Evolutionary conservation across 257 asterid genomes (phyloP).

Genomic region (Craterostigma plantagineum): DNA sequence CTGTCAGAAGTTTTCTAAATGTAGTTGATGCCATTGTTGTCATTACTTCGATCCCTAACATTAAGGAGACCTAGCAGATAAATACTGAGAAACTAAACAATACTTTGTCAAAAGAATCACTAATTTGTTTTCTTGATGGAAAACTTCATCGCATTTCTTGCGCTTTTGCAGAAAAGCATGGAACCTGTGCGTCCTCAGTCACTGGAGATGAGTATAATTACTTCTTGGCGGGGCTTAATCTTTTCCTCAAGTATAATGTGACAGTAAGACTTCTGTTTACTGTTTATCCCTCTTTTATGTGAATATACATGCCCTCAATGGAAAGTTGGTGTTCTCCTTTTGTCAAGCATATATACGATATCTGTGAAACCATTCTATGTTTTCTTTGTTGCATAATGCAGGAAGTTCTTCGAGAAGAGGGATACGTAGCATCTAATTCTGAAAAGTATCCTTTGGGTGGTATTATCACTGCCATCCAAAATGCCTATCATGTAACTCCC

Average conservation of each 20-base stretch:
- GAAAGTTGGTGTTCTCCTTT: no score
- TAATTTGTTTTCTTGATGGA: no score
- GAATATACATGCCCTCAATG: no score
- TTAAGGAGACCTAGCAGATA: no score
- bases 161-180: constrained; percentile 62
- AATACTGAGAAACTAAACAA: no score
- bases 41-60: no score
- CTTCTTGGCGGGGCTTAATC: constrained; percentile 51
- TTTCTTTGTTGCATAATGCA: constrained; percentile 15
- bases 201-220: constrained; percentile 61
- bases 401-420: constrained; percentile 60
- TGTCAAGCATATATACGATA: no score
- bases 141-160: background rate
- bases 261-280: constrained; percentile 48
- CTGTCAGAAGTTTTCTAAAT: no score
- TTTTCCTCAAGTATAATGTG: constrained; percentile 69
- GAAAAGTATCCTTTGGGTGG: constrained; percentile 84
- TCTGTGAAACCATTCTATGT: background rate
- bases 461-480: constrained; percentile 61
- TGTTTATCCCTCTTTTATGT: no score
- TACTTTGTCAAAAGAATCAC: no score
- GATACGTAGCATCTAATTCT: constrained; percentile 73
- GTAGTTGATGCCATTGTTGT: no score
- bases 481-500: constrained; percentile 69
- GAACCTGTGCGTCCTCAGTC: constrained; percentile 69